Base-by-base conservation (phyloP, 495 filamentous ascomycete genomes). In the Penicillium argentinense region DNA sequence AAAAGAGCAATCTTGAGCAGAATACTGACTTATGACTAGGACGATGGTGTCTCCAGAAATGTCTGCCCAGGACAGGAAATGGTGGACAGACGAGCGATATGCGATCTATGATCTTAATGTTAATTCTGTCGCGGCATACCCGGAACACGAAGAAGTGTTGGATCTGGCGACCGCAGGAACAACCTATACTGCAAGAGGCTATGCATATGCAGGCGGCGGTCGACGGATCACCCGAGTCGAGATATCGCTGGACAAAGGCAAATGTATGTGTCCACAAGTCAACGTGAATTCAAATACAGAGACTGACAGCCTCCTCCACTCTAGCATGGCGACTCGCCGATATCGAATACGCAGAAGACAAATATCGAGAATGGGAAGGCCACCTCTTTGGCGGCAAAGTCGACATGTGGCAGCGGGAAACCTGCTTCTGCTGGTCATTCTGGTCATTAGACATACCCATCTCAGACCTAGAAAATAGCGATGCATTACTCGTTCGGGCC, bases 21-120 rank as follows among this genome's bases (percentile, higher is more conserved):
- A 42, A n/a, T 47, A 55, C 39, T 42, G 12, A 60, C 25, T 24
- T 11, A 16, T 8, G 26, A 9, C 18, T 55, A 77, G 69, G 12
- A 96, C 89, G 0, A 92, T 84, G 81, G 79, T 97, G 11, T 83
- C 79, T 9, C 91, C 92, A 1, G 91, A 96, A 49, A 85, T 87
- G 67, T 79, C 88, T 29, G 85, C 85, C 2, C 76, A 80, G 33
- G 74, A 95, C 44, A 82, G 83, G 1, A 80, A 84, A 4, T 88
- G 84, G 77, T 97, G 92, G 92, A 81, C 68, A 36, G 92, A 97
- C 62, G 92, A 97, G 42, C 77, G 91, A 30, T 96, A 96, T 61
- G 91, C 91, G 9, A 97, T 97, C 37, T 96, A 96, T 57, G 92
- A 96, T 50, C 77, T 97, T 7, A 95, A 85, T 57, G 84, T 87